phyloP scores from a whole-genome alignment of 2,329 filamentous ascomycete genomes.

The Apiospora malaysiana region DNA sequence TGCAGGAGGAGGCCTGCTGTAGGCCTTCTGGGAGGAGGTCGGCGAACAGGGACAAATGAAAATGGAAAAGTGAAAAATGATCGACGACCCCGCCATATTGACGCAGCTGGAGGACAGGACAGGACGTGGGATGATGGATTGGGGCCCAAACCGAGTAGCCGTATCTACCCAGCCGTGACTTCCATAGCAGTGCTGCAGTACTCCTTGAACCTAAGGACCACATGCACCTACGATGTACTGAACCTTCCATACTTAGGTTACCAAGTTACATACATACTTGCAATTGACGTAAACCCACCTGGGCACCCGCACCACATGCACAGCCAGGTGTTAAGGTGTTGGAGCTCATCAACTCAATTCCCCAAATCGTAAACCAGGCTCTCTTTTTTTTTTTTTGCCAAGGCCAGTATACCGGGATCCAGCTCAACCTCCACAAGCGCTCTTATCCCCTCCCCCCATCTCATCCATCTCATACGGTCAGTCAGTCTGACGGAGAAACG shows the following conservation, averaged over 20 bases:
- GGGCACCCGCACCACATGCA: not conserved
- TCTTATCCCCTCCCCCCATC: not conserved
- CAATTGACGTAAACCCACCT: not conserved
- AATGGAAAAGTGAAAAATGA: not conserved
- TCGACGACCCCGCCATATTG: slow-evolving; percentile 14
- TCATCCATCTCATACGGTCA: not conserved
- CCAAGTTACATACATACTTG: not conserved
- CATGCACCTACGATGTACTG: no score
- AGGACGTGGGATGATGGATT: not conserved
- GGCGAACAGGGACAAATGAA: not conserved
- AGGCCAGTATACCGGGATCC: not conserved
- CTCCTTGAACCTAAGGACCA: no score
- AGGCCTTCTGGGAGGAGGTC: not conserved
- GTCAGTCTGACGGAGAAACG: not conserved
- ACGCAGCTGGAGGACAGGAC: not conserved
- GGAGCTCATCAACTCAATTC: slow-evolving; percentile 5
- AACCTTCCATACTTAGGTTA: no score
- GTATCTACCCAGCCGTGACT: no score
- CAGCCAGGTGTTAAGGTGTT: not conserved
- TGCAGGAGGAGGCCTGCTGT: not conserved
- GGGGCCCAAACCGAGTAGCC: no score
- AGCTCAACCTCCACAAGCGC: not conserved
- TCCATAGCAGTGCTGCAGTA: no score
- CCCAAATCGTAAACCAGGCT: no score
- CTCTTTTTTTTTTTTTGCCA: not conserved